Evolutionary conservation across 495 filamentous ascomycete species (phyloP).

Genomic region (Penicillium antarcticum): DNA sequence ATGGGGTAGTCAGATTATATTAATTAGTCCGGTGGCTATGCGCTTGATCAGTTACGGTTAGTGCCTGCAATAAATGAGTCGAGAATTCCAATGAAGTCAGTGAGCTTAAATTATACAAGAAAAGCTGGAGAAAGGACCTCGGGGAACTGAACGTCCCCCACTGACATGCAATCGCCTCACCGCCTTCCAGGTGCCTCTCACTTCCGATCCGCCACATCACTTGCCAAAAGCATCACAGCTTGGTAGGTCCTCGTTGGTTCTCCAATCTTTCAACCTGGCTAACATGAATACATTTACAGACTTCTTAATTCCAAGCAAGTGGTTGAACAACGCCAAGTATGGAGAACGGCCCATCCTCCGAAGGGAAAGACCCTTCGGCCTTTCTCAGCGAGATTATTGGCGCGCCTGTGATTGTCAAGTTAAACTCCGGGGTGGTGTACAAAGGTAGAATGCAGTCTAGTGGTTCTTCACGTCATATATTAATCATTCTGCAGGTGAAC

Average conservation of each 20-base stretch:
- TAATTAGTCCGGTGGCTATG: no score
- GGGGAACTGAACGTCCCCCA: neutral
- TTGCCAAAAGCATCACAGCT: neutral
- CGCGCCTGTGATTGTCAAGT: constrained; percentile 85
- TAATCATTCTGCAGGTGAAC: constrained; percentile 58
- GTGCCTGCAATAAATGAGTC: no score
- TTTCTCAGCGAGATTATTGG: constrained; percentile 93
- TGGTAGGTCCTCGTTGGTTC: neutral
- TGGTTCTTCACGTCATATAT: neutral
- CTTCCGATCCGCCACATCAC: neutral
- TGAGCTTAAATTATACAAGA: no score
- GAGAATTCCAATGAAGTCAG: no score
- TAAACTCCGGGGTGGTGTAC: constrained; percentile 94
- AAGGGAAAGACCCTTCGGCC: constrained; percentile 83
- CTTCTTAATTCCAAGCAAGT: neutral
- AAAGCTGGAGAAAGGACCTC: no score
- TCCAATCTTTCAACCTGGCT: neutral
- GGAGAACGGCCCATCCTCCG: constrained; percentile 67
- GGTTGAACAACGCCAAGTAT: constrained; percentile 36
- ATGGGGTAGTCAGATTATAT: no score
- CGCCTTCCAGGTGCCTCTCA: constrained; percentile 2
- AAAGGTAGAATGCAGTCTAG: constrained; percentile 57
- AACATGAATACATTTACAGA: neutral
- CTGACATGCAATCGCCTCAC: neutral
- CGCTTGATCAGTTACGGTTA: no score